Evolutionary conservation across 176 grass and related monocot genomes (phyloP).

Genomic region (Carex myosuroides): DNA sequence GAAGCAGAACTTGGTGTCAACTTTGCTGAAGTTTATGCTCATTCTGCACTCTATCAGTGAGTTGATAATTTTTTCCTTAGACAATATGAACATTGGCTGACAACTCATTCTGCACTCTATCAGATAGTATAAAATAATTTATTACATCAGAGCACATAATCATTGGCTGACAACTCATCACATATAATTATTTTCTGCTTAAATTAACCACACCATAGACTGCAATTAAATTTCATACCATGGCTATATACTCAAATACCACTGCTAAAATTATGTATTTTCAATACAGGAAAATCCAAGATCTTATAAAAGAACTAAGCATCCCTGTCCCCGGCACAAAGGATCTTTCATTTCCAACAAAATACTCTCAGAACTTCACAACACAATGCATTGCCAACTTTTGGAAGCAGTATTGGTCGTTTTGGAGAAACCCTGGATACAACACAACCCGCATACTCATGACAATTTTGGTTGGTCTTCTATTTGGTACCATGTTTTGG

Average conservation of each 20-base stretch:
- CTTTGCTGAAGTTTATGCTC: slow-evolving; percentile 77
- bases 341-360: slow-evolving; percentile 70
- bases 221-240: background rate
- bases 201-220: background rate
- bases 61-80: slow-evolving; percentile 18
- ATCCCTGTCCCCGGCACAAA: slow-evolving; percentile 37
- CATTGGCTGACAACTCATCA: background rate
- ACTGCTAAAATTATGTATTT: slow-evolving; percentile 4
- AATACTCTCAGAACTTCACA: slow-evolving; percentile 62
- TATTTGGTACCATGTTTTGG: slow-evolving; percentile 92
- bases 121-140: background rate
- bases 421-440: slow-evolving; percentile 91
- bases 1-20: slow-evolving; percentile 54
- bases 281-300: slow-evolving; percentile 34
- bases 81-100: background rate
- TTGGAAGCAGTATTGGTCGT: slow-evolving; percentile 82
- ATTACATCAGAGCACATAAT: background rate
- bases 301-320: slow-evolving; percentile 74
- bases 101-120: background rate
- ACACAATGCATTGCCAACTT: slow-evolving; percentile 59
- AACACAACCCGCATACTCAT: slow-evolving; percentile 73
- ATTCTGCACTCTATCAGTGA: slow-evolving; percentile 62
- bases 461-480: slow-evolving; percentile 52
- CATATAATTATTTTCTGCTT: background rate
- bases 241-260: background rate